Evolutionary conservation across 2,329 filamentous ascomycete genomes (phyloP).

Genomic region (Ophiocordyceps australis): DNA sequence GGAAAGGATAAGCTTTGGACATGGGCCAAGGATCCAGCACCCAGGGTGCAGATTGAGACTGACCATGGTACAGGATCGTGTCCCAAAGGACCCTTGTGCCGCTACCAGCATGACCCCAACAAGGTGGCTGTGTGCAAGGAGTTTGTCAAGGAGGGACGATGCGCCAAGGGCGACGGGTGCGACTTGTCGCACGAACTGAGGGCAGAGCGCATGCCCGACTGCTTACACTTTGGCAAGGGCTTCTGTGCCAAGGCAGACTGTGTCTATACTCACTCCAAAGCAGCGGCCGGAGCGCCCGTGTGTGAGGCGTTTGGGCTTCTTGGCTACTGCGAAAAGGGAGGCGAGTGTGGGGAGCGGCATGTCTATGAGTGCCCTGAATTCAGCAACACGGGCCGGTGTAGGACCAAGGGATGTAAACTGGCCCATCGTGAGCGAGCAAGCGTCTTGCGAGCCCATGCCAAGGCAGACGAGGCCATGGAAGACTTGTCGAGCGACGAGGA

Average conservation of each 20-base stretch:
- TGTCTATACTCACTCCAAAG: slow-evolving; percentile 69
- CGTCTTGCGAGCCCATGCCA: slow-evolving; percentile 49
- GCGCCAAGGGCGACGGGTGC: slow-evolving; percentile 60
- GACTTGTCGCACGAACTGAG: slow-evolving; percentile 79
- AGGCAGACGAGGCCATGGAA: slow-evolving; percentile 33
- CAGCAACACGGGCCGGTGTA: slow-evolving; percentile 76
- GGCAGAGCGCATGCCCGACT: slow-evolving; percentile 70
- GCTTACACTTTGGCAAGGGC: slow-evolving; percentile 77
- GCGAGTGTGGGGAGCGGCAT: slow-evolving; percentile 63
- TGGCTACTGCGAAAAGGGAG: slow-evolving; percentile 78
- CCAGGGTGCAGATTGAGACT: no score
- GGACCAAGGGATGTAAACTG: slow-evolving; percentile 63
- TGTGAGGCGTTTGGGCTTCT: slow-evolving; percentile 72
- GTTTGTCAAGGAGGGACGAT: slow-evolving; percentile 63
- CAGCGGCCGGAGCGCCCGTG: slow-evolving; percentile 59
- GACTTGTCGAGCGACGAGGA: slow-evolving; percentile 69
- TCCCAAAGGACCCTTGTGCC: slow-evolving; percentile 62
- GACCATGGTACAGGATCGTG: slow-evolving; percentile 51
- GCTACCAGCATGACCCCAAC: slow-evolving; percentile 64
- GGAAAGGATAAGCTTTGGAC: no score
- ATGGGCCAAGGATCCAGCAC: no score
- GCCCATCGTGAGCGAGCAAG: slow-evolving; percentile 79
- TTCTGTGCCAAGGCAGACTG: slow-evolving; percentile 78
- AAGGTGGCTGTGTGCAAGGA: slow-evolving; percentile 87
- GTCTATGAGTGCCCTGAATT: slow-evolving; percentile 90